These are phyloP conservation scores for Glaciozyma antarctica DNA, from an alignment of 768 basidiomycete species.

Conservation along the genomic window DNA sequence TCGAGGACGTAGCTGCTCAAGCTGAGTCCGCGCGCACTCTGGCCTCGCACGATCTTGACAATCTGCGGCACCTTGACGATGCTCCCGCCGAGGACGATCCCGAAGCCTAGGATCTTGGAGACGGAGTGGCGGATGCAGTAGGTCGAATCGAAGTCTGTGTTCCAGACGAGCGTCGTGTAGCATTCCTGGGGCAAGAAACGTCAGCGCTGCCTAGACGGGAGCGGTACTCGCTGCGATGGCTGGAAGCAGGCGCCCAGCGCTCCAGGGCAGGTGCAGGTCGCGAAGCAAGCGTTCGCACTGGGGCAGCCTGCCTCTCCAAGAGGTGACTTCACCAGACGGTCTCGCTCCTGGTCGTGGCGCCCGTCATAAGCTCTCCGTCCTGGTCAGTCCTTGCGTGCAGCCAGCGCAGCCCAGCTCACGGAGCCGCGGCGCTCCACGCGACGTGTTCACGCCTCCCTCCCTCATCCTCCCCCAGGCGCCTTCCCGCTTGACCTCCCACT, in stretches of 20 bases:
- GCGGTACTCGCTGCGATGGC: background rate
- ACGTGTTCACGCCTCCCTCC: background rate
- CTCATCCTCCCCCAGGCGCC: background rate
- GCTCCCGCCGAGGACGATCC: conserved; percentile 70
- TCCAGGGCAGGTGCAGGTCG: too few relatives aligned
- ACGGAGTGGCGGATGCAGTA: conserved; percentile 83
- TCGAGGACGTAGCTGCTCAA: conserved; percentile 80
- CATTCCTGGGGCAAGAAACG: conserved; percentile 59
- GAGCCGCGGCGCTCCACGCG: background rate
- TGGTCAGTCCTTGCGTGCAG: too few relatives aligned
- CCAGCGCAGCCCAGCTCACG: too few relatives aligned
- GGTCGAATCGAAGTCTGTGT: conserved; percentile 64
- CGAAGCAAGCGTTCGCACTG: too few relatives aligned
- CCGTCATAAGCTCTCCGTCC: too few relatives aligned
- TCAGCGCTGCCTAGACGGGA: background rate
- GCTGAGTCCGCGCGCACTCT: conserved; percentile 78
- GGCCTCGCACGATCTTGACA: conserved; percentile 60
- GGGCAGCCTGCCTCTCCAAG: too few relatives aligned
- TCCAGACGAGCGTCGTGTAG: conserved; percentile 76
- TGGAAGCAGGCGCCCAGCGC: background rate
- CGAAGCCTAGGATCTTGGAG: conserved; percentile 85
- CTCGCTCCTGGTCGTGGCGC: too few relatives aligned
- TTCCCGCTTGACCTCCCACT: background rate
- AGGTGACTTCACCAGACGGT: too few relatives aligned
- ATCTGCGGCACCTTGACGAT: conserved; percentile 96